Base-by-base conservation (phyloP, 108 stramenopile genomes). In the Stephanodiscus minutulus region DNA sequence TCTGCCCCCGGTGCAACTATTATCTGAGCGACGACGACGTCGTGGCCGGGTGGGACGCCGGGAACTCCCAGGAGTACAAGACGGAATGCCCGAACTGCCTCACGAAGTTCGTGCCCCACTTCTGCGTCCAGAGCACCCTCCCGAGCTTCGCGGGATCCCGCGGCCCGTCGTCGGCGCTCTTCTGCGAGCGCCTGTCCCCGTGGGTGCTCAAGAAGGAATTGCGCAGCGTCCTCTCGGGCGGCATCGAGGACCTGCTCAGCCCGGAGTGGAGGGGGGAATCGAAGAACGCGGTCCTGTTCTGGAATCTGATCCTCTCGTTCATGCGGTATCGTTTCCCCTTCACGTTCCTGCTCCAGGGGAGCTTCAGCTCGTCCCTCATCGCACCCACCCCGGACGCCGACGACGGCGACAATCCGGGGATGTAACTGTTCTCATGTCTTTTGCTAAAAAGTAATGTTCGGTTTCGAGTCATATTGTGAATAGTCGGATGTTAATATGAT, bases 181-280 rank as follows among this genome's bases (percentile, higher is more conserved):
- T 91, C 55, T 94, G 93, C 70, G 88, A 91, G 56, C 87, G 88
- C 11, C 73, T 94, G 1, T 88, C 87, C 12, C 93, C 93, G 1
- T 94, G 93, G 93, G 93, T 94, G 0, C 64, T 94, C 0, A 85
- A 89, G 66, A 93, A 94, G 66, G 93, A 94, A 77, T 86, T 94
- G 54, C 83, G 89, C 11, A 88, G 82, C 21, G 87, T 91, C 21
- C 87, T 94, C 79, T 52, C 77, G 8, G 85, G 87, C 43, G 90
- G 93, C 0, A 87, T 91, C 55, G 87, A 89, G 47, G 87, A 88
- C 52, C 74, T 94, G 31, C 54, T 91, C 8, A 82, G 73, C 70
- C 90, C 93, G 11, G 70, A 85, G 6, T 94, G 89, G 88, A 75
- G 89, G 29, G 86, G 83, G 58, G 87, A 88, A 47, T 84, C 77